phyloP scores from a whole-genome alignment of 306 rosid species.

The Vigna trinervia region DNA sequence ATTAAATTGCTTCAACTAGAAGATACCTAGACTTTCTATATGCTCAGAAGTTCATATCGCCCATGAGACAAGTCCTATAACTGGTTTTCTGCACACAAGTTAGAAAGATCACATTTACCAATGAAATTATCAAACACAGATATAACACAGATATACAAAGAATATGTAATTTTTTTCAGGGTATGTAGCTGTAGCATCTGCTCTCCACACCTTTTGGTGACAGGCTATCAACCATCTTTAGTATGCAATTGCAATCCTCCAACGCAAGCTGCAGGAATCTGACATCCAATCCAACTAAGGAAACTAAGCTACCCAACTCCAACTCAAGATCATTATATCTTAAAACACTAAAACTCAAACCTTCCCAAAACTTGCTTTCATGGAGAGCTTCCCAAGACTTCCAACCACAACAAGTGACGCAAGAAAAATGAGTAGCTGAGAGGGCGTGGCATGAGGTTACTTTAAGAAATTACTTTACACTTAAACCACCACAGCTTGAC shows the following conservation, averaged over 20 bases:
- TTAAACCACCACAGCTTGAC: conserved; percentile 80
- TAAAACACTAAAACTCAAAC: conserved; percentile 24
- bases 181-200: conserved; percentile 33
- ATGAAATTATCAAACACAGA: conserved; percentile 55
- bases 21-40: conserved; percentile 24
- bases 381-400: conserved; percentile 42
- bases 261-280: conserved; percentile 41
- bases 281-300: conserved; percentile 28
- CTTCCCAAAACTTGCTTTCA: conserved; percentile 43
- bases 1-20: conserved; percentile 7
- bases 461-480: conserved; percentile 36
- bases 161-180: conserved; percentile 43
- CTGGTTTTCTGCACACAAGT: conserved; percentile 43
- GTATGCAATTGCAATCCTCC: conserved; percentile 43
- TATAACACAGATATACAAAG: conserved; percentile 57
- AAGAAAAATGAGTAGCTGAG: conserved; percentile 40
- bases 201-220: conserved; percentile 32
- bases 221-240: conserved; percentile 43
- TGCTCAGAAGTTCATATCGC: conserved; percentile 31
- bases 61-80: conserved; percentile 27
- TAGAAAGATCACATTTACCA: conserved; percentile 42
- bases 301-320: conserved; percentile 40
- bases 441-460: conserved; percentile 39
- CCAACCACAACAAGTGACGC: conserved; percentile 42
- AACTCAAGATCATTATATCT: conserved; percentile 31